Evolutionary conservation across 805 yeast species (phyloP).

Genomic region (Ascoidea tarda): DNA sequence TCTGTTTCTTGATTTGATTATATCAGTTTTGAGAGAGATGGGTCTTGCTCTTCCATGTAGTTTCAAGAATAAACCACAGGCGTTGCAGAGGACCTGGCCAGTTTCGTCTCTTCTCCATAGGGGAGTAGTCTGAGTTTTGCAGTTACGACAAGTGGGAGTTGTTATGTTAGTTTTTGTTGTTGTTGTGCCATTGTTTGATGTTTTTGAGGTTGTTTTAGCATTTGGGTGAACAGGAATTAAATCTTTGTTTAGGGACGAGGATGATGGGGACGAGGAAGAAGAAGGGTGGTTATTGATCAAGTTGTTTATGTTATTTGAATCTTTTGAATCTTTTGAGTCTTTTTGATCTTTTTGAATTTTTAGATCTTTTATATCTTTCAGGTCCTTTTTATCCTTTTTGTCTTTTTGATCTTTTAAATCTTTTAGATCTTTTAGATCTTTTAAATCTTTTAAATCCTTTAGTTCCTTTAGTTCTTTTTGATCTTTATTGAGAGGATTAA

Average conservation of each 20-base stretch:
- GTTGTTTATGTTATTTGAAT: background rate
- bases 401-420: no score
- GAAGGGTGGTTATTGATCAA: no score
- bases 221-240: slow-evolving; percentile 37
- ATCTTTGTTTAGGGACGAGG: background rate
- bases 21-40: slow-evolving; percentile 80
- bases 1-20: slow-evolving; percentile 82
- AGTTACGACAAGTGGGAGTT: slow-evolving; percentile 72
- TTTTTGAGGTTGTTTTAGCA: slow-evolving; percentile 42
- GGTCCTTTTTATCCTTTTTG: no score
- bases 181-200: slow-evolving; percentile 44
- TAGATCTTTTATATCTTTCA: no score
- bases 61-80: slow-evolving; percentile 82
- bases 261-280: no score
- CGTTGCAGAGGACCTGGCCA: slow-evolving; percentile 85
- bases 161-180: slow-evolving; percentile 51
- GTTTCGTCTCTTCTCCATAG: slow-evolving; percentile 91
- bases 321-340: background rate
- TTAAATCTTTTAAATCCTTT: no score
- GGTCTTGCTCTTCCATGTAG: slow-evolving; percentile 91
- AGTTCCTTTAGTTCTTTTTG: no score
- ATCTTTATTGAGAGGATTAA: no score
- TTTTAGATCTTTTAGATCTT: no score
- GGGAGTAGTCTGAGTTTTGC: slow-evolving; percentile 88
- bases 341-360: no score